These are phyloP conservation scores for Xanthoconium purpureum DNA, from an alignment of 768 basidiomycete genomes.

Conservation along the genomic window DNA sequence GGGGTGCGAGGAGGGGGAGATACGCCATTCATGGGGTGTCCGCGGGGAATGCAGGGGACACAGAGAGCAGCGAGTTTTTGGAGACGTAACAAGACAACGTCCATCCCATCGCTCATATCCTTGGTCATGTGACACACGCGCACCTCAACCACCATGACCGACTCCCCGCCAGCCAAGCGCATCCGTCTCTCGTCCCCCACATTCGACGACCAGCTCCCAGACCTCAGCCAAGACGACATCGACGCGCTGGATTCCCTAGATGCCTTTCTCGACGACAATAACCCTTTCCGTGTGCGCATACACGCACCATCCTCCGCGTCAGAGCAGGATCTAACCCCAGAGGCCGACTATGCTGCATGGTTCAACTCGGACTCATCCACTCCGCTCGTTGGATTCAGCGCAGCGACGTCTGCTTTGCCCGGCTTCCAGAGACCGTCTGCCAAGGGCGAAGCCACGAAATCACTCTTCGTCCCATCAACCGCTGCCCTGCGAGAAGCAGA, in stretches of 20 bases:
- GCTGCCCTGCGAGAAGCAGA: slow-evolving; percentile 53
- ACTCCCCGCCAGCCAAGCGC: slow-evolving; percentile 50
- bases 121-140: slow-evolving; percentile 19
- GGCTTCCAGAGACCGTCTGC: slow-evolving; percentile 20
- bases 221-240: slow-evolving; percentile 55
- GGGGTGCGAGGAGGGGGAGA: slow-evolving; percentile 32
- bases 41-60: slow-evolving; percentile 29
- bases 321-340: slow-evolving; percentile 31
- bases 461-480: slow-evolving; percentile 50
- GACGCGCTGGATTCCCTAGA: slow-evolving; percentile 54
- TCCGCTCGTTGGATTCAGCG: slow-evolving; percentile 36
- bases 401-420: slow-evolving; percentile 29
- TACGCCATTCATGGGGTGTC: slow-evolving; percentile 48
- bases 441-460: slow-evolving; percentile 9
- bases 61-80: slow-evolving; percentile 16
- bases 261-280: slow-evolving; percentile 31
- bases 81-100: too few species aligned
- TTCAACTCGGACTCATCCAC: slow-evolving; percentile 39
- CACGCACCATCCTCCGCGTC: slow-evolving; percentile 13
- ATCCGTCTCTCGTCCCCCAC: slow-evolving; percentile 65
- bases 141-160: not conserved
- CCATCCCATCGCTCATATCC: not conserved
- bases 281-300: slow-evolving; percentile 21
- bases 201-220: slow-evolving; percentile 51
- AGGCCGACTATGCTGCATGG: slow-evolving; percentile 48